A percentile compares a stretch with the other conserved stretches of the same genome.
Evolutionary conservation across 306 rosid species (phyloP).

Genomic region (Erythrophleum fordii): DNA sequence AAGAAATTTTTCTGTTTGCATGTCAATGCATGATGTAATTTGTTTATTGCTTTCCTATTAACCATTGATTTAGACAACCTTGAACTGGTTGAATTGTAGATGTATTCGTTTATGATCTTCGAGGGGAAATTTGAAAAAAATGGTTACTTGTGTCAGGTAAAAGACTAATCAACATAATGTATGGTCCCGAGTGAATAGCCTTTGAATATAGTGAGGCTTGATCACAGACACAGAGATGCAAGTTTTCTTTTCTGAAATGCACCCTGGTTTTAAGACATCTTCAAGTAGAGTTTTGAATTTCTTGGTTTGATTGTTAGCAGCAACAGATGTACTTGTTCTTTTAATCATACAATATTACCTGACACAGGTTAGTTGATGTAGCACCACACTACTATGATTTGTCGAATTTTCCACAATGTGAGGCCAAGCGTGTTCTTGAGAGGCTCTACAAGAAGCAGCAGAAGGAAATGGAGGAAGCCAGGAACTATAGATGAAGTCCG

Average conservation of each 20-base stretch:
- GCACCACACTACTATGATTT: constrained; percentile 90
- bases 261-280: too few relatives aligned
- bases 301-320: too few relatives aligned
- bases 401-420: constrained; percentile 88
- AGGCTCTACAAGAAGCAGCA: constrained; percentile 88
- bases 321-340: too few relatives aligned
- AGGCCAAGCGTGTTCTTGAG: constrained; percentile 89
- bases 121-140: too few relatives aligned
- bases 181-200: too few relatives aligned
- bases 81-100: too few relatives aligned
- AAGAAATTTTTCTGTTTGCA: constrained; percentile 31
- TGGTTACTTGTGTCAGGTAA: background rate
- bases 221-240: too few relatives aligned
- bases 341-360: background rate
- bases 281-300: too few relatives aligned
- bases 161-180: background rate
- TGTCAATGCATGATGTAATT: background rate
- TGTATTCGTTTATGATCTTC: too few relatives aligned
- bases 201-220: too few relatives aligned
- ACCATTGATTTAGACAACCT: background rate
- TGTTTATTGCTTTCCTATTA: background rate
- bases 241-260: too few relatives aligned
- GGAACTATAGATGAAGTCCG: constrained; percentile 57
- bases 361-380: constrained; percentile 77
- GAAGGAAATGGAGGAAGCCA: constrained; percentile 66